Base-by-base conservation (phyloP, 2,329 filamentous ascomycete genomes). In the Lachnellula cervina region DNA sequence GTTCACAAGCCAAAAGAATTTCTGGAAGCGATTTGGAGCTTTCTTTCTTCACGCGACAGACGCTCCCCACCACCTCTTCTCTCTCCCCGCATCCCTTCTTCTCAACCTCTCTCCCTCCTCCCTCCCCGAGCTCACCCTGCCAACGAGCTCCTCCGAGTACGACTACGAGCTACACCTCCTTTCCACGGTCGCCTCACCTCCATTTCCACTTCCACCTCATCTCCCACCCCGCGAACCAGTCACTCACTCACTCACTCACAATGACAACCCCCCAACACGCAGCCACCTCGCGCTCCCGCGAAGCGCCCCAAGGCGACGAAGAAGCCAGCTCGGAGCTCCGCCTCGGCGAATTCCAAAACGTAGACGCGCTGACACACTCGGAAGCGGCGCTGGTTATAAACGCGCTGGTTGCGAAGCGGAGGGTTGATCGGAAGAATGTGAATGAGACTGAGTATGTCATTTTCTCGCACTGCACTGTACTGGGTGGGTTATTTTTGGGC, bases 331-430 rank as follows among this genome's bases (percentile, higher is more conserved):
- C 83, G 7, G 84, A 84, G 54, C 84, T 97, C 61, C 89, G 87
- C 71, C 87, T 99, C 11, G 94, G 94, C 74, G 93, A 97, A 71
- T 97, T 97, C 74, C 85, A 95, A 66, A 80, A 93, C 68, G 91
- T 95, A 63, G 90, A 94, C 70, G 93, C 92, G 5, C 80, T 99
- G 59, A 96, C 92, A 46, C 82, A 97, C 52, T 96, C 90, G 35
- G 94, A 97, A 75, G 92, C 94, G 2, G 84, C 90, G 65, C 83
- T 96, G 50, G 88, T 99, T 69, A 90, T 99, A 67, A 93, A 93
- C 69, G 91, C 91, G 59, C 86, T 97, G 49, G 83, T 94, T 62
- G 80, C 88, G 59, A 90, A 93, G 75, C 84, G 90, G 61, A 83
- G 86, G 63, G 86, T 87, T 66, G 88, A 89, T 65, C 84, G 86